These are phyloP conservation scores for Talaromyces nanjingensis DNA, from an alignment of 495 filamentous ascomycete genomes.

Conservation along the genomic window DNA sequence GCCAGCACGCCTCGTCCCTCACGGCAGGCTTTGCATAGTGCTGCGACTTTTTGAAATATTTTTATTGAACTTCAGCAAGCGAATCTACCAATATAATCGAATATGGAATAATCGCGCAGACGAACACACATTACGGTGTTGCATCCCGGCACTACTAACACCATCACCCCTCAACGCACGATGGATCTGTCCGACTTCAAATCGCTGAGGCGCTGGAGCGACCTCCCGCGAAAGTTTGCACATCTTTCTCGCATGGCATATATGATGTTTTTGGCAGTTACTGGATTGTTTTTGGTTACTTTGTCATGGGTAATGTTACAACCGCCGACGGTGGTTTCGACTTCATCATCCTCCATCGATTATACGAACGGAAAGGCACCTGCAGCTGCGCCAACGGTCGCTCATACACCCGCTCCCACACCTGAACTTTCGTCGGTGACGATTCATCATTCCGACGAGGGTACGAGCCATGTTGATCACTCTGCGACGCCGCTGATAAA, in stretches of 20 bases:
- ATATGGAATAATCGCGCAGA: neutral
- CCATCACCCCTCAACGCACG: neutral
- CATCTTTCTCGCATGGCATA: constrained; percentile 1
- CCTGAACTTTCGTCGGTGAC: constrained; percentile 9
- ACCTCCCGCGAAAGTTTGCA: neutral
- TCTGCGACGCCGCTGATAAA: constrained; percentile 4
- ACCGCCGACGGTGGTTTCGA: neutral
- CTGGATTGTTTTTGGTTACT: neutral
- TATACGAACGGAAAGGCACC: neutral
- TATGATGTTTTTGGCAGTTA: constrained; percentile 3
- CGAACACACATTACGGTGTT: neutral
- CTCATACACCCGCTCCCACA: neutral
- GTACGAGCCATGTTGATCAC: constrained; percentile 8
- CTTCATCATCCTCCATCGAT: neutral
- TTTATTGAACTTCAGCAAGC: neutral
- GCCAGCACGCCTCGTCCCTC: neutral
- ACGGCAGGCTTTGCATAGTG: neutral
- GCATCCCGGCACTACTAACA: neutral
- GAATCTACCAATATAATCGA: neutral
- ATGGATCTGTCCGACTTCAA: constrained; percentile 6
- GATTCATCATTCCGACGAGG: constrained; percentile 5
- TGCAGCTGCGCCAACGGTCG: neutral
- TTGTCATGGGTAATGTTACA: constrained; percentile 1
- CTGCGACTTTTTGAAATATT: neutral
- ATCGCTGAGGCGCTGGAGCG: constrained; percentile 4